Base-by-base conservation (phyloP, 2,329 filamentous ascomycete species). In the Epichloe elymi region DNA sequence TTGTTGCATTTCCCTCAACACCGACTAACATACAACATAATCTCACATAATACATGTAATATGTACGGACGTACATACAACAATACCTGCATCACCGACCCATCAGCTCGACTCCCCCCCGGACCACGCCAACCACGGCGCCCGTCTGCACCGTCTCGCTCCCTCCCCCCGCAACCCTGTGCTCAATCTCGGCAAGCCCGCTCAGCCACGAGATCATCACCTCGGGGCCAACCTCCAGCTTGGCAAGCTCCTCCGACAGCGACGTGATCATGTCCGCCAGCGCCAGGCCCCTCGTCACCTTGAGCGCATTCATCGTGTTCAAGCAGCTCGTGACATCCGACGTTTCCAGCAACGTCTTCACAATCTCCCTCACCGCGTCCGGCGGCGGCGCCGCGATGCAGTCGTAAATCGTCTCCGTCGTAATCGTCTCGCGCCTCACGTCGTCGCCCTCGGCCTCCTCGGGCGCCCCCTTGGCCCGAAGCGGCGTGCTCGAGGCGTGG, bases 361-460 rank as follows among this genome's bases (percentile, higher is more conserved):
- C 75, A 50, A 98, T 97, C 59, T 86, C 81, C 57, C 80, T 77
- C 62, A 97, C 88, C 60, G 95, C 91, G 23, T 84, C 81, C 0
- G 93, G 93, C 58, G 94, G 90, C 4, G 93, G 93, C 2, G 91
- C 91, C 8, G 93, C 93, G 63, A 98, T 95, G 68, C 93, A 98
- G 67, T 89, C 90, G 74, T 96, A 98, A 62, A 98, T 97, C 7
- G 87, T 88, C 64, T 95, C 86, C 37, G 86, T 95, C 58, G 96
- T 95, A 58, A 88, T 79, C 53, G 59, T 75, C 33, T 97, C 91
- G 40, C 88, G 78, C 51, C 84, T 74, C 30, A 90, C 80, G 50
- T 83, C 76, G 68, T 78, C 73, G 55, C 85, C 72, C 23, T 23
- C 5, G 54, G 74, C 74, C 5, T 78, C 67, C 63, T 80, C 81